Conservation (phyloP, 768 basidiomycete species). For the Leccinum variicolor region DNA sequence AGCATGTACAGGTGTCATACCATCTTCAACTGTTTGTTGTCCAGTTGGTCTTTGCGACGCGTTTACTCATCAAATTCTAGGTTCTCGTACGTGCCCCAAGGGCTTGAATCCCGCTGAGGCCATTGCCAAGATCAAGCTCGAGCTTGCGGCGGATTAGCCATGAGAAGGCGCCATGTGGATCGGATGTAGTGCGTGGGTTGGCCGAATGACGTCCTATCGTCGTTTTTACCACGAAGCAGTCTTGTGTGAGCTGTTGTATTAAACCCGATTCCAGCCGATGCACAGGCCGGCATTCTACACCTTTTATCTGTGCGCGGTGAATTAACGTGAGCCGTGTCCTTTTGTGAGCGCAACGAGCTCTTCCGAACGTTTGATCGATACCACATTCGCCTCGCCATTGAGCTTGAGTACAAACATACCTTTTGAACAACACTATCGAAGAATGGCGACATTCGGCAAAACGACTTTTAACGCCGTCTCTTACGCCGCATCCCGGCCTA, state of each 20-base stretch:
- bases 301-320: neutral
- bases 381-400: neutral
- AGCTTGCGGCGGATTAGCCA: conserved; percentile 69
- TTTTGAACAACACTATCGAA: neutral
- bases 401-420: neutral
- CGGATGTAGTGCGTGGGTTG: conserved; percentile 2
- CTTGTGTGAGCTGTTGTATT: neutral
- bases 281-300: neutral
- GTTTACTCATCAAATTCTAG: conserved; percentile 31
- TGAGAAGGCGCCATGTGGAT: neutral
- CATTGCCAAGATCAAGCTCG: conserved; percentile 91
- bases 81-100: conserved; percentile 95
- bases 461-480: conserved; percentile 60
- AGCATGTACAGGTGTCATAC: conserved; percentile 98
- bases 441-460: conserved; percentile 77
- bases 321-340: neutral
- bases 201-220: neutral
- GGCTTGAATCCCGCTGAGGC: conserved; percentile 91
- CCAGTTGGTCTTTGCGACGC: neutral
- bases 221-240: neutral
- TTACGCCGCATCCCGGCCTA: conserved; percentile 71
- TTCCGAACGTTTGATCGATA: neutral
- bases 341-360: neutral
- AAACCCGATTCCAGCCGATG: neutral
- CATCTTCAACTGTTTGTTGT: conserved; percentile 85